Conservation (phyloP, 1,284 basidiomycete genomes). For the Ganoderma lucidum region DNA sequence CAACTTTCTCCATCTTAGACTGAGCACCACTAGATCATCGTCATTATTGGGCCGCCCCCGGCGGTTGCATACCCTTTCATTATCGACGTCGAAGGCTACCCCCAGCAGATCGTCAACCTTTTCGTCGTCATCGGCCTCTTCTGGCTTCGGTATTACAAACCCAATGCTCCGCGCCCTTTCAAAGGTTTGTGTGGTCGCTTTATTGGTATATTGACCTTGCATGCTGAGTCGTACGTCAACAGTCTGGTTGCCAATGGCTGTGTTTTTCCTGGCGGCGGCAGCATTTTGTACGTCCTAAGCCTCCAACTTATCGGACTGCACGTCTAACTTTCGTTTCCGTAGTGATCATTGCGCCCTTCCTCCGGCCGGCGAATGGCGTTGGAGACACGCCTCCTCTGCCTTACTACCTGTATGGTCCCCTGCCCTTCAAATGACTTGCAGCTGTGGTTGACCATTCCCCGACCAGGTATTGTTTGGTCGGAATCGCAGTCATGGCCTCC, state of each 20-base stretch:
- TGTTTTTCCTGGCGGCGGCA: slow-evolving; percentile 62
- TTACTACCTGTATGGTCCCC: slow-evolving; percentile 57
- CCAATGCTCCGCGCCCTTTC: slow-evolving; percentile 58
- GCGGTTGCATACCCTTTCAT: slow-evolving; percentile 76
- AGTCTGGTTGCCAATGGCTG: slow-evolving; percentile 66
- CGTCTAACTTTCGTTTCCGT: background rate
- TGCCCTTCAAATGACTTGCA: background rate
- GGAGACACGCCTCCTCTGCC: slow-evolving; percentile 68
- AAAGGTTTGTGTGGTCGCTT: slow-evolving; percentile 46
- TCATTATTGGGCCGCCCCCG: slow-evolving; percentile 63
- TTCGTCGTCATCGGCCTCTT: slow-evolving; percentile 66
- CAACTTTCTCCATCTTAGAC: background rate
- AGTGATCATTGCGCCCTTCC: slow-evolving; percentile 65
- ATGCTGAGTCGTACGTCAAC: background rate
- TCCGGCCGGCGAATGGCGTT: slow-evolving; percentile 59
- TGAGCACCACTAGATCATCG: slow-evolving; percentile 48
- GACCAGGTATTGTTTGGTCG: slow-evolving; percentile 61
- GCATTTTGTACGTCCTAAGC: slow-evolving; percentile 52
- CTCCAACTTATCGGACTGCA: background rate
- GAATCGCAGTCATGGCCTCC: slow-evolving; percentile 54
- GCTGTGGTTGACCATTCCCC: background rate
- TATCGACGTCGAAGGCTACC: slow-evolving; percentile 67
- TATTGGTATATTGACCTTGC: background rate
- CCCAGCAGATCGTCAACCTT: slow-evolving; percentile 62
- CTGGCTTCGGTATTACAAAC: slow-evolving; percentile 61